A percentile compares a stretch with the other conserved stretches of the same genome.
These are phyloP conservation scores for Arctium lappa DNA, from an alignment of 129 eudicot species.

Conservation along the genomic window DNA sequence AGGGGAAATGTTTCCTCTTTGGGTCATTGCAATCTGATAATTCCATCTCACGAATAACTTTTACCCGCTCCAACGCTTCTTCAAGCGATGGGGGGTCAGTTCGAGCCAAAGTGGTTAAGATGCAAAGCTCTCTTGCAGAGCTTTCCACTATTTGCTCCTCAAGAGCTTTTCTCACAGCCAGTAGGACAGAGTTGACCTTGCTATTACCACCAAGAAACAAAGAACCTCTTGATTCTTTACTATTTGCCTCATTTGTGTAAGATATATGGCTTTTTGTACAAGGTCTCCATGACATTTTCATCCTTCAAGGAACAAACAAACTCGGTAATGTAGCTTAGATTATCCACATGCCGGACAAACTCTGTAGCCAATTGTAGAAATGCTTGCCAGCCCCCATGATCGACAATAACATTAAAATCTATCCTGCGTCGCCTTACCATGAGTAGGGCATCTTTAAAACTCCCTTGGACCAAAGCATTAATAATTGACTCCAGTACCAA, in stretches of 20 bases:
- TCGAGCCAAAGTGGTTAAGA: conserved; percentile 91
- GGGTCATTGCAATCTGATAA: conserved; percentile 53
- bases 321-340: conserved; percentile 72
- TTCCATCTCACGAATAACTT: conserved; percentile 70
- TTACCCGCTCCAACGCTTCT: conserved; percentile 82
- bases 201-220: conserved; percentile 21
- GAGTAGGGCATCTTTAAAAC: conserved; percentile 71
- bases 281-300: conserved; percentile 75
- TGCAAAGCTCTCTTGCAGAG: conserved; percentile 90
- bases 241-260: conserved; percentile 33
- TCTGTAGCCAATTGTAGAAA: conserved; percentile 68
- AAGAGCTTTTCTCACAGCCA: conserved; percentile 76
- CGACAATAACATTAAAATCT: conserved; percentile 85
- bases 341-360: conserved; percentile 80
- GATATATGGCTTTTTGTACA: conserved; percentile 57
- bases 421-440: conserved; percentile 94
- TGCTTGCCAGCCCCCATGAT: conserved; percentile 73
- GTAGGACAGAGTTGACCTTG: conserved; percentile 62
- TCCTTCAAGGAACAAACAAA: conserved; percentile 80
- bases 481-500: conserved; percentile 70
- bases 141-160: conserved; percentile 68
- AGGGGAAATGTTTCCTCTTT: conserved; percentile 50
- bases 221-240: conserved; percentile 14
- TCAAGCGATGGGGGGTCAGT: conserved; percentile 92
- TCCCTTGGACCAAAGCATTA: conserved; percentile 66